Percentiles rank a stretch among this genome's conserved stretches.
phyloP scores from a whole-genome alignment of 1,139 yeast species.

The Lodderomyces pseudojiufengensis region DNA sequence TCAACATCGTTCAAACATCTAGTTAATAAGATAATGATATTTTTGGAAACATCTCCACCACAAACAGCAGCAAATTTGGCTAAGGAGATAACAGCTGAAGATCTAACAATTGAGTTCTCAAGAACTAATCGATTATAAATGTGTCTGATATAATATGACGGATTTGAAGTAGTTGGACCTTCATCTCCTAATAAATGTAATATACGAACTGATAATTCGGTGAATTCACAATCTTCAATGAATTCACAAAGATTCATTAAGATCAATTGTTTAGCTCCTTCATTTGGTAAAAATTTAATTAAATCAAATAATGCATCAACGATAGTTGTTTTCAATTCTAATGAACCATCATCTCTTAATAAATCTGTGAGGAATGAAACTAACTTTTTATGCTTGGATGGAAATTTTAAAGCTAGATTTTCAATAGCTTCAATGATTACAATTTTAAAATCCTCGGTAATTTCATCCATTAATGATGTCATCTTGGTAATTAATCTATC shows the following conservation, averaged over 20 bases:
- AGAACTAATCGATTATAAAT: conserved; percentile 94
- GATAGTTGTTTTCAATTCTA: conserved; percentile 77
- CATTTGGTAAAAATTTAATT: conserved; percentile 77
- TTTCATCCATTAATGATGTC: conserved; percentile 87
- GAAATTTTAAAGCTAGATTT: conserved; percentile 88
- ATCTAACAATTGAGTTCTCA: conserved; percentile 91
- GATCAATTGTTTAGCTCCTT: conserved; percentile 73
- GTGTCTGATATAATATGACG: conserved; percentile 90
- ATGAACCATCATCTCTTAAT: conserved; percentile 88
- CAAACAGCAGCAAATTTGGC: conserved; percentile 86
- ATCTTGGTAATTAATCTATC: conserved; percentile 86
- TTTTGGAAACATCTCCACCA: conserved; percentile 61
- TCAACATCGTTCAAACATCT: conserved; percentile 88
- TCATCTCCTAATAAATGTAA: conserved; percentile 89
- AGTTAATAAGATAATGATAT: conserved; percentile 69
- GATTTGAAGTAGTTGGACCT: conserved; percentile 85
- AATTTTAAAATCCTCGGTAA: conserved; percentile 91
- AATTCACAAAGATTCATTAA: conserved; percentile 90
- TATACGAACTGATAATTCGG: conserved; percentile 87
- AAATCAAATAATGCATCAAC: conserved; percentile 89
- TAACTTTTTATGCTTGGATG: conserved; percentile 81
- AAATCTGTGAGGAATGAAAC: conserved; percentile 78
- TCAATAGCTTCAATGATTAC: conserved; percentile 94
- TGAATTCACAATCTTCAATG: conserved; percentile 96
- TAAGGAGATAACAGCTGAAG: conserved; percentile 91